phyloP scores from a whole-genome alignment of 1,139 yeast genomes.

The Geotrichum fermentans region DNA sequence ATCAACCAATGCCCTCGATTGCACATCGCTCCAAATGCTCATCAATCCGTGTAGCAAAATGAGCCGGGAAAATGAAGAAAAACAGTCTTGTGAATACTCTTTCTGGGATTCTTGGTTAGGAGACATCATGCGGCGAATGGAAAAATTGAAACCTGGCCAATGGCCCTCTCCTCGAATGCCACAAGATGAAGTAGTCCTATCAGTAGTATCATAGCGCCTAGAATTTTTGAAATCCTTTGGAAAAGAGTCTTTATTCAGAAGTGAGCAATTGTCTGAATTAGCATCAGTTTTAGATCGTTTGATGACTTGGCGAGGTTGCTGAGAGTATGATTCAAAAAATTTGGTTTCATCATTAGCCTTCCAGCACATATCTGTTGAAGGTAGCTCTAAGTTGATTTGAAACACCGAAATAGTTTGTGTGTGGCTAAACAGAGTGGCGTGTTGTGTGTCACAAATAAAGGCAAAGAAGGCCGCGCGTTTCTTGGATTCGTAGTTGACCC shows the following conservation, averaged over 20 bases:
- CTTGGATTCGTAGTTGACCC: conserved; percentile 36
- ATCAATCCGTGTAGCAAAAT: conserved; percentile 42
- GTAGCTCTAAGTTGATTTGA: conserved; percentile 42
- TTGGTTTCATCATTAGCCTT: conserved; percentile 30
- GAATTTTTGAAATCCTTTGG: no score
- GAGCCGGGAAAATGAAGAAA: conserved; percentile 41
- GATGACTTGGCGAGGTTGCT: conserved; percentile 37
- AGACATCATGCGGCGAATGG: conserved; percentile 39
- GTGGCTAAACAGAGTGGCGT: conserved; percentile 32
- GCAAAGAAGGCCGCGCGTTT: conserved; percentile 37
- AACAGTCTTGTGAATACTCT: conserved; percentile 40
- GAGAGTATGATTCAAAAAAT: conserved; percentile 33
- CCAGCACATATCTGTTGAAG: conserved; percentile 45
- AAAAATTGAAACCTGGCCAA: conserved; percentile 44
- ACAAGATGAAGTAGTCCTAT: conserved; percentile 17
- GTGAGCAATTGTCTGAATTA: conserved; percentile 8
- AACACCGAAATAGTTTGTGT: conserved; percentile 35
- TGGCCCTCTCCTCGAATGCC: conserved; percentile 29
- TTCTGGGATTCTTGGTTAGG: conserved; percentile 37
- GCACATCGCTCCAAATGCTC: conserved; percentile 40
- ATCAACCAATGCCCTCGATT: conserved; percentile 36
- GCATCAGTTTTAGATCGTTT: conserved; percentile 25
- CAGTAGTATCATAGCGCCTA: conserved; percentile 6
- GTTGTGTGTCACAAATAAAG: conserved; percentile 37
- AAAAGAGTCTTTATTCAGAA: conserved; percentile 7